Conservation (phyloP, 805 yeast species). For the Wickerhamomyces bovis region DNA sequence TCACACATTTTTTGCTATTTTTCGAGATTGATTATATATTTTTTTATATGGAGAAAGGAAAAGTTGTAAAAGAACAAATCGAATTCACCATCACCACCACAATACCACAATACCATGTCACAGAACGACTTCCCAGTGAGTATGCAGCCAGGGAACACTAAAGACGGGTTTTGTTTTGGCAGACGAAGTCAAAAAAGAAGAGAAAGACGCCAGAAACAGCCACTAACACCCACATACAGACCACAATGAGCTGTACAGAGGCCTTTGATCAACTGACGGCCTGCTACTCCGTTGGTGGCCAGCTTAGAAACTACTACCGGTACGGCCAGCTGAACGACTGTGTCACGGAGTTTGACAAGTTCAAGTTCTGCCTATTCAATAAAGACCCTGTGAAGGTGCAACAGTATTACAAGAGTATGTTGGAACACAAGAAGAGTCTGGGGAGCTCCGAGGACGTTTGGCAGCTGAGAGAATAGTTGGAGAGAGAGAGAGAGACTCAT, state of each 20-base stretch:
- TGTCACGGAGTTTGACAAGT: conserved; percentile 59
- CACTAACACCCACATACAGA: conserved; percentile 11
- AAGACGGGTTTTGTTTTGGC: too few relatives aligned
- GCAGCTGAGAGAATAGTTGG: conserved; percentile 33
- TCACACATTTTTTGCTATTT: too few relatives aligned
- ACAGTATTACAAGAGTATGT: conserved; percentile 59
- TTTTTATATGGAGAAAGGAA: not conserved
- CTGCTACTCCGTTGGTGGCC: conserved; percentile 91
- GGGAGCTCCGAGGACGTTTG: conserved; percentile 88
- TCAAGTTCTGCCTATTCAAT: conserved; percentile 73
- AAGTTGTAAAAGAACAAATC: too few relatives aligned
- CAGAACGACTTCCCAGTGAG: conserved; percentile 21
- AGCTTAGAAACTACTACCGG: conserved; percentile 74
- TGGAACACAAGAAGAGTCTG: conserved; percentile 51
- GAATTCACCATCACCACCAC: too few relatives aligned
- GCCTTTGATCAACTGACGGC: conserved; percentile 82
- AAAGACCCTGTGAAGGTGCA: conserved; percentile 58
- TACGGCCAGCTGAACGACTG: conserved; percentile 77
- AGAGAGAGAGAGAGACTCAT: too few relatives aligned
- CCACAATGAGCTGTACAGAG: conserved; percentile 67
- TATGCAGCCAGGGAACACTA: too few relatives aligned
- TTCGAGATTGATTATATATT: not conserved
- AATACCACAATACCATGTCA: too few relatives aligned
- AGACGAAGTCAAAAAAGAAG: too few relatives aligned
- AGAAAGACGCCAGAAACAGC: too few relatives aligned